Evolutionary conservation across 371 early-diverging fungal genomes (phyloP).

Genomic region (Actinomortierella wolfii): DNA sequence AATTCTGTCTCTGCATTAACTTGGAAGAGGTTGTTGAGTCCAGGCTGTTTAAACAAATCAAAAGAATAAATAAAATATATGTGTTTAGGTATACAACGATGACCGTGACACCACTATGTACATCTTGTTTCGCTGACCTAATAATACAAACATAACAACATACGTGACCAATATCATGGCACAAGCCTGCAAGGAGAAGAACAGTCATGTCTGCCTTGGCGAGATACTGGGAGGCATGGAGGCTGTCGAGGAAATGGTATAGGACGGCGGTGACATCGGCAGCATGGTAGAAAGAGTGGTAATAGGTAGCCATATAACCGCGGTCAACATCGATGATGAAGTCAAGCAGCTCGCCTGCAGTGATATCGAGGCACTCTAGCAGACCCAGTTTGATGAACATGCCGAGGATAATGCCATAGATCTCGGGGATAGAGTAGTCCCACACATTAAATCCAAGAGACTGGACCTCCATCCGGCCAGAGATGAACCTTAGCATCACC

Average conservation of each 20-base stretch:
- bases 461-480: slow-evolving; percentile 34
- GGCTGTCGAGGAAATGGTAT: slow-evolving; percentile 71
- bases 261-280: slow-evolving; percentile 85
- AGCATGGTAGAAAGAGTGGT: slow-evolving; percentile 90
- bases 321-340: slow-evolving; percentile 83
- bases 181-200: slow-evolving; percentile 82
- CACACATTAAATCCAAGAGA: slow-evolving; percentile 69
- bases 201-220: slow-evolving; percentile 74
- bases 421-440: slow-evolving; percentile 66
- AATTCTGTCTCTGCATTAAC: slow-evolving; percentile 82
- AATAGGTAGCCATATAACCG: slow-evolving; percentile 80
- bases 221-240: slow-evolving; percentile 65
- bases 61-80: slow-evolving; percentile 1
- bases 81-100: slow-evolving; percentile 3
- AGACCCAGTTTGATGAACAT: slow-evolving; percentile 67
- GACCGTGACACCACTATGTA: slow-evolving; percentile 3
- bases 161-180: slow-evolving; percentile 93
- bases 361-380: slow-evolving; percentile 58
- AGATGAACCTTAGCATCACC: slow-evolving; percentile 29
- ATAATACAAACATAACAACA: no score
- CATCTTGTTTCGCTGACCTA: no score
- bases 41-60: slow-evolving; percentile 65
- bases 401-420: slow-evolving; percentile 75
- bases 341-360: slow-evolving; percentile 73
- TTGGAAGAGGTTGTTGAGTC: slow-evolving; percentile 88